A percentile compares a stretch with the other conserved stretches of the same genome.
phyloP scores from a whole-genome alignment of 179 eudicot genomes.

The Patellifolia procumbens region DNA sequence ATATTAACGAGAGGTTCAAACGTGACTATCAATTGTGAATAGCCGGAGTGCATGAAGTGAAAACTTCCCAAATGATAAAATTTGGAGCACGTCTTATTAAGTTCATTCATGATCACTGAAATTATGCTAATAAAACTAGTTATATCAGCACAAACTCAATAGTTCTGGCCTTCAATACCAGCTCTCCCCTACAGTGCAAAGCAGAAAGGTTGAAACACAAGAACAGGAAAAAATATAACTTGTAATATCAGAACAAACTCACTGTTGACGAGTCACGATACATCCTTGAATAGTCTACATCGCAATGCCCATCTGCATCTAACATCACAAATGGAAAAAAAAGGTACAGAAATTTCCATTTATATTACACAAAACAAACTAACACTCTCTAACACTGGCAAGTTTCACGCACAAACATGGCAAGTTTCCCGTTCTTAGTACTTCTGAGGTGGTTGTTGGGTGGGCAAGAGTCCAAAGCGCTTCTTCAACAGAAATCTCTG shows the following conservation, averaged over 20 bases:
- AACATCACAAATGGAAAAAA: not conserved
- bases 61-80: too few species aligned
- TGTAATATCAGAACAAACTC: not conserved
- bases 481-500: constrained; percentile 91
- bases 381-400: not conserved
- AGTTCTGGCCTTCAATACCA: not conserved
- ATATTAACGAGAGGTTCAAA: too few species aligned
- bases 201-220: not conserved
- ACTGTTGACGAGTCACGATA: constrained; percentile 8
- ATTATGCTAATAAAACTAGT: not conserved
- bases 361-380: constrained; percentile 1
- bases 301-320: not conserved
- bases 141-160: too few species aligned
- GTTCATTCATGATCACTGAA: not conserved
- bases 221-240: not conserved
- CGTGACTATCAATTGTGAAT: too few species aligned
- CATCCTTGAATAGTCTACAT: constrained; percentile 11
- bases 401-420: not conserved
- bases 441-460: constrained; percentile 76
- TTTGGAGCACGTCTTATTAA: too few species aligned
- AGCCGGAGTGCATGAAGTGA: too few species aligned
- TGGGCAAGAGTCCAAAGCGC: constrained; percentile 91
- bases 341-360: not conserved
- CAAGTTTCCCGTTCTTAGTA: constrained; percentile 45
- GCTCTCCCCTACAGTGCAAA: not conserved